Base-by-base conservation (phyloP, 306 rosid genomes). In the Vigna mungo region DNA sequence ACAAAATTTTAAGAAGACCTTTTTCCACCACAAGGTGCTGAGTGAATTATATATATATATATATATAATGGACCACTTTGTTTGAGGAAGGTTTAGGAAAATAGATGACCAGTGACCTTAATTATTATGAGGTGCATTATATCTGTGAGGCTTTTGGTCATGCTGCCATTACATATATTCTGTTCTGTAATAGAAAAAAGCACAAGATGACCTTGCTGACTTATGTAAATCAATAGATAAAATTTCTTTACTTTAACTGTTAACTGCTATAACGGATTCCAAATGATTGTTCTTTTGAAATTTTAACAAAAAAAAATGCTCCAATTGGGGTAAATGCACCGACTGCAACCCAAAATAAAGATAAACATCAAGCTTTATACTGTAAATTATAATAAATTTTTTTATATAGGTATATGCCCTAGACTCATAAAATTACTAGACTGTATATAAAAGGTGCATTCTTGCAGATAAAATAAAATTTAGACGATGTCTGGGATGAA, bases 251-350 rank as follows among this genome's bases (percentile, higher is more conserved):
- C 44, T 21, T 60, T 36, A 82, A 83, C 87, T 23, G 83, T 56
- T 73, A 87, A 83, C 88, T 73, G 80, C 84, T 78, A 78, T 78
- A 77, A 70, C 83, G 66, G 88, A 87, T 85, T 87, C 87, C 74
- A 46, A 84, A 67, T 67, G 66, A 72, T 72, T 77, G 71, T 76
- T 43, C n/a, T 27, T 59, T 47, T 60, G 17, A 74, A 58, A 10
- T 27, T 59, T 43, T 39, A 34, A 34, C 1, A 34, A 34, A 34
- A 21, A 43, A 55, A 73, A 73, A 37, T 73, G 54, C 43, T 14
- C 56, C 27, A 15, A 58, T 47, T 53, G 36, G 46, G 64, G 59
- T 37, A 77, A 21, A 76, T 25, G 68, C 49, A 77, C 67, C 58
- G 34, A 39, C 58, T 54, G 23, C 55, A 27, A 47, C 68, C 68